Percentiles rank a stretch among this genome's conserved stretches.
phyloP scores from a whole-genome alignment of 805 yeast genomes.

The Yarrowia phangngaensis region DNA sequence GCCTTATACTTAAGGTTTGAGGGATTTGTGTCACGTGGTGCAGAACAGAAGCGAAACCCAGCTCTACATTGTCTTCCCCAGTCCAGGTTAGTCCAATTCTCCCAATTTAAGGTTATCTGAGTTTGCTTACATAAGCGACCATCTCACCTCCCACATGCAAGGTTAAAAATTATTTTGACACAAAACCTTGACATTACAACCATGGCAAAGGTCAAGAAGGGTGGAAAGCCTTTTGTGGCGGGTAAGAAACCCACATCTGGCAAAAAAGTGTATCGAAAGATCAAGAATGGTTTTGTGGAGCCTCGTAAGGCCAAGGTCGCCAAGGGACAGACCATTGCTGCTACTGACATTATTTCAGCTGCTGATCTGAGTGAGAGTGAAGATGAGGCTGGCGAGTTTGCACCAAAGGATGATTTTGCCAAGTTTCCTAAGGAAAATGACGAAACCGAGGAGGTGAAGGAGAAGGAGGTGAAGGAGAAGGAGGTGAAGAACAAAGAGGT shows the following conservation, averaged over 20 bases:
- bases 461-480: neutral
- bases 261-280: constrained; percentile 11
- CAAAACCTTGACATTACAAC: neutral
- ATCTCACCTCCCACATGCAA: too few relatives aligned
- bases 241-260: neutral
- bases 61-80: too few relatives aligned
- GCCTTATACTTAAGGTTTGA: too few relatives aligned
- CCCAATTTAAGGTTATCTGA: too few relatives aligned
- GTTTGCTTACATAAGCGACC: too few relatives aligned
- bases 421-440: constrained; percentile 3
- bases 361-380: constrained; percentile 15
- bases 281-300: constrained; percentile 23
- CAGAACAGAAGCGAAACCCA: too few relatives aligned
- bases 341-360: constrained; percentile 9
- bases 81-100: too few relatives aligned
- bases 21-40: too few relatives aligned
- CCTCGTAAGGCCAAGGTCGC: neutral
- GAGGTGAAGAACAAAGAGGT: neutral
- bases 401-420: neutral
- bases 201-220: constrained; percentile 9
- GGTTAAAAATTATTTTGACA: constrained; percentile 11
- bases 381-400: neutral
- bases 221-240: too few relatives aligned
- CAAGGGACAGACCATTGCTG: constrained; percentile 3
- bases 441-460: too few relatives aligned